Evolutionary conservation across 1,284 basidiomycete genomes (phyloP), one percentile per base, ranked within the genome.

Genomic region (Tetrapyrgos nigripes): DNA sequence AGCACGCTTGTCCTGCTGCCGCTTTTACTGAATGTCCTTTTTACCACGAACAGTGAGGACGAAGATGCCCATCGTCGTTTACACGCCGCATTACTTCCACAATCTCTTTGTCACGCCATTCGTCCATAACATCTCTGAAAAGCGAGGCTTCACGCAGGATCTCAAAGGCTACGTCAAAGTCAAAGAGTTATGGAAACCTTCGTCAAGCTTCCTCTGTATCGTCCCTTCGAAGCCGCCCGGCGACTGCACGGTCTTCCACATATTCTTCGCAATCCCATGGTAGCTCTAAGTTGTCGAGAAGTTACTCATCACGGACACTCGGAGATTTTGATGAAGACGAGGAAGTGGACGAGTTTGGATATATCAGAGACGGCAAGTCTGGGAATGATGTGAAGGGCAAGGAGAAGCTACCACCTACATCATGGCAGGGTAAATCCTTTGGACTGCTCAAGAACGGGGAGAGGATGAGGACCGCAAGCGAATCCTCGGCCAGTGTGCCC

Each of bases 51-150:
- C 70, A 89, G 88, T 62, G 90, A 93, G 76, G 91, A 93, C 69
- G 91, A 93, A 75, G 88, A 90, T 59, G 89, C 91, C 0, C 91
- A 1, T 90, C 88, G 0, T 82, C 86, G 3, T 81, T 92, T 13
- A 90, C 89, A 0, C 79, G 81, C 17, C 83, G 87, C 8, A 73
- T 92, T 3, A 91, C 88, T 2, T 75, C 77, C 76, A 84, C 51
- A 79, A 82, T 51, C 74, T 88, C n/a, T 73, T n/a, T 40, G 17
- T 40, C 82, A 2, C 74, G 81, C 0, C 76, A 70, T 5, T 68
- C 76, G 9, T 79, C 78, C 1, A 1, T 74, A 72, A 2, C 57
- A 71, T 35, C 62, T 57, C 21, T 66, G 59, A 11, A 45, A 33
- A 14, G 31, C 52, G 44, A 55, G 21, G 26, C 60, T 4, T 40